Percentiles rank a stretch among this genome's conserved stretches.
Evolutionary conservation across 2,329 filamentous ascomycete genomes (phyloP).

Genomic region (Trichoderma afroharzianum): DNA sequence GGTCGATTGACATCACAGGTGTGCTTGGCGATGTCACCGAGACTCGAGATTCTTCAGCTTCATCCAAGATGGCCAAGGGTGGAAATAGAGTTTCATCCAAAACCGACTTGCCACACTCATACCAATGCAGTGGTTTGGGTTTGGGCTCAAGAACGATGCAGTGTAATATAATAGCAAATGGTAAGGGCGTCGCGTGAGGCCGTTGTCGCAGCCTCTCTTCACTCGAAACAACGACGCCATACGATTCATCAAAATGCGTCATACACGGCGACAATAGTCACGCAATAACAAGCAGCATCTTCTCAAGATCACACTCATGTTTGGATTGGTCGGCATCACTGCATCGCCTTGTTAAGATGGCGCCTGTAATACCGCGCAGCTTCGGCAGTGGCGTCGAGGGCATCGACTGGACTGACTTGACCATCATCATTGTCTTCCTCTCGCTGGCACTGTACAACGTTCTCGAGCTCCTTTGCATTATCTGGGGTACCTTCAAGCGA

Average conservation of each 20-base stretch:
- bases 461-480: constrained; percentile 34
- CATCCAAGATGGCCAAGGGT: not conserved
- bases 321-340: not conserved
- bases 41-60: not conserved
- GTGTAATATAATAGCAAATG: constrained; percentile 4
- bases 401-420: not conserved
- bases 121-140: not conserved
- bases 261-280: not conserved
- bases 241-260: not conserved
- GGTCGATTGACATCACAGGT: too few relatives aligned
- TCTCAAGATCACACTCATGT: not conserved
- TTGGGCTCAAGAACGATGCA: not conserved
- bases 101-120: not conserved
- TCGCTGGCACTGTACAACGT: constrained; percentile 16
- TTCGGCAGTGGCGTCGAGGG: not conserved
- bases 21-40: not conserved
- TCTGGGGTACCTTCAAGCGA: constrained; percentile 44
- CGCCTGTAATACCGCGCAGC: not conserved
- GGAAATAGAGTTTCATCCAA: not conserved
- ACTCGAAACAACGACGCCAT: not conserved
- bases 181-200: not conserved
- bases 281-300: not conserved
- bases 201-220: not conserved
- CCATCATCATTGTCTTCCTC: constrained; percentile 15
- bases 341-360: not conserved